These are phyloP conservation scores for Populus hybrid DNA, from an alignment of 441 rosid genomes.

Conservation along the genomic window DNA sequence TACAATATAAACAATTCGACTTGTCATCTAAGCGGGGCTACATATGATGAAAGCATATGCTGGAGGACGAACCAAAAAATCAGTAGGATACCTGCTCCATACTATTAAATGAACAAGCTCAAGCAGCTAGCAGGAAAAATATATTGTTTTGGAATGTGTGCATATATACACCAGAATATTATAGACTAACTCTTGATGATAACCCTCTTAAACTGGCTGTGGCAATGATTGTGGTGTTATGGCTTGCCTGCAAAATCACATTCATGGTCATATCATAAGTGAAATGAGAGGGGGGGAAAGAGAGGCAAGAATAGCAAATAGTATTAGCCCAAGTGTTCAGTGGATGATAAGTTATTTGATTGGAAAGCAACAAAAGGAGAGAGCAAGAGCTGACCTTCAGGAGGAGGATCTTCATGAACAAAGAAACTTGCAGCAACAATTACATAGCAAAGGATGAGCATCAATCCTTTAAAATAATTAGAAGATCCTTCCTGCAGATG, in stretches of 20 bases:
- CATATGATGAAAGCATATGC: conserved; percentile 9
- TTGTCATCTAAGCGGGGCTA: background rate
- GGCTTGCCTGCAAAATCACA: conserved; percentile 27
- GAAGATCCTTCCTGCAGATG: conserved; percentile 86
- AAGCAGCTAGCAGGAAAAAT: background rate
- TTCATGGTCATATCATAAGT: background rate
- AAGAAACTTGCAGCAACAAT: conserved; percentile 97
- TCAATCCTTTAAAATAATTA: conserved; percentile 91
- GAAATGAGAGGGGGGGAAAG: too few species aligned
- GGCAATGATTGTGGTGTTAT: conserved; percentile 10
- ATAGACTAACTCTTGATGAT: background rate
- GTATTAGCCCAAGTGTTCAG: background rate
- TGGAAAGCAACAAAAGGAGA: background rate
- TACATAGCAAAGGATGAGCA: conserved; percentile 92
- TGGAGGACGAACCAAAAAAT: background rate
- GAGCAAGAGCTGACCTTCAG: conserved; percentile 13
- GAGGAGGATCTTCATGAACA: conserved; percentile 69
- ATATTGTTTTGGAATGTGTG: background rate
- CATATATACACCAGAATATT: conserved; percentile 22
- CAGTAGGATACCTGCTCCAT: conserved; percentile 6
- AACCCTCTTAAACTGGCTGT: background rate
- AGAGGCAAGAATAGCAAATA: too few species aligned
- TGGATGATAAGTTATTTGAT: background rate
- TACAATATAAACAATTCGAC: background rate
- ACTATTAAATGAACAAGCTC: conserved; percentile 9